Evolutionary conservation across 2,329 filamentous ascomycete species (phyloP), one percentile per base, ranked within the genome.

Genomic region (Xylaria sp.): DNA sequence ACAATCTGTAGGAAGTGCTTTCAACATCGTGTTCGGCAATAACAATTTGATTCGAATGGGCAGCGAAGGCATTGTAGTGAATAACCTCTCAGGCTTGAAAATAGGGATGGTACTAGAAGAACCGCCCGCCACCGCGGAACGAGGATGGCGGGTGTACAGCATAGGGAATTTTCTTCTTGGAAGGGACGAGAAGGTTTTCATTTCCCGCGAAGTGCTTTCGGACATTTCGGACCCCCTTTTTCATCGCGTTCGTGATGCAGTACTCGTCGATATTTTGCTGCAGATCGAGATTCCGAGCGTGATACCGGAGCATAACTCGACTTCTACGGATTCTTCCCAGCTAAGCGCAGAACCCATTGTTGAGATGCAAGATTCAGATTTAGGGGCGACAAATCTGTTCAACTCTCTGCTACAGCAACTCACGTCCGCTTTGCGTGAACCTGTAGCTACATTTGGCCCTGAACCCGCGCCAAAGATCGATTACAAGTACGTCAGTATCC

Each of bases 151-250:
- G 65, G 90, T 98, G 51, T 92, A 92, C 66, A 91, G 92, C 54
- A 90, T 97, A 70, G 94, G 93, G 51, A 93, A 92, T 73, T 87
- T 94, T 50, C 88, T 92, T 0, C 84, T 99, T 3, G 95, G 95
- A 3, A 91, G 92, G 57, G 94, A 98, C 77, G 95, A 98, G 80
- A 92, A 91, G 72, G 89, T 98, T 23, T 92, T 93, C 77, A 88
- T 98, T 72, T 87, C 91, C 56, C 89, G 92, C 28, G 90, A 94
- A 67, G 88, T 95, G 32, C 89, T 94, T 34, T 89, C 91, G 66
- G 91, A 92, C 72, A 87, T 94, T 44, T 88, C 89, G 25, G 95
- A 98, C 80, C 92, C 94, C 15, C 91, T 94, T 66, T 98, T 98
- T 79, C 92, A 90, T 10, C 88, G 93, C 34, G 85, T 94, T 32